Evolutionary conservation across 2,329 filamentous ascomycete species (phyloP).

Genomic region (Colletotrichum orbiculare): DNA sequence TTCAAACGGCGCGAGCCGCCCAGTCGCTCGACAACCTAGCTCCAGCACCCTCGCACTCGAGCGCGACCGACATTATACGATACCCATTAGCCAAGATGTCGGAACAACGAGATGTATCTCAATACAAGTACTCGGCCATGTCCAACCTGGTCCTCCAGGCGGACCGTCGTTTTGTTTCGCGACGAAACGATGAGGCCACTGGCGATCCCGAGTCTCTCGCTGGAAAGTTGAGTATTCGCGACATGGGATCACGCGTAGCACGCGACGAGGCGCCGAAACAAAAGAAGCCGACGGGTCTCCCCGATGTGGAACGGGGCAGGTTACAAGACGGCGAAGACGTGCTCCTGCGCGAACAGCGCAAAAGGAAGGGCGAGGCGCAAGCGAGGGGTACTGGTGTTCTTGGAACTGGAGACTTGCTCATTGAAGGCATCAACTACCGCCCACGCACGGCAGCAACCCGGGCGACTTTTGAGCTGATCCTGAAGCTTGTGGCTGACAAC

Average conservation of each 20-base stretch:
- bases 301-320: constrained; percentile 78
- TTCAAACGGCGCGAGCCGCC: constrained; percentile 33
- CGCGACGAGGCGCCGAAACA: constrained; percentile 84
- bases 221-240: constrained; percentile 89
- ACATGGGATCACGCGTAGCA: constrained; percentile 90
- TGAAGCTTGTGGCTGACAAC: constrained; percentile 87
- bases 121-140: constrained; percentile 99
- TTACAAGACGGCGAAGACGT: constrained; percentile 86
- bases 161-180: constrained; percentile 93
- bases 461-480: constrained; percentile 92
- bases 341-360: constrained; percentile 84
- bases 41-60: constrained; percentile 15
- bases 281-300: constrained; percentile 77
- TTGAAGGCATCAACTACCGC: constrained; percentile 92
- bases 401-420: constrained; percentile 83
- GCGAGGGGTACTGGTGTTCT: constrained; percentile 81
- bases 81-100: constrained; percentile 67
- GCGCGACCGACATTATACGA: constrained; percentile 28
- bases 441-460: constrained; percentile 91
- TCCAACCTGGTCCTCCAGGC: constrained; percentile 99
- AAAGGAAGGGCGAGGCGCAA: constrained; percentile 82
- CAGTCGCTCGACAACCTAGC: constrained; percentile 31
- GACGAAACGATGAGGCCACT: constrained; percentile 92
- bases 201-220: constrained; percentile 98
- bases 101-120: constrained; percentile 86